Conservation (phyloP, 257 asterid genomes). For the Rauvolfia tetraphylla region DNA sequence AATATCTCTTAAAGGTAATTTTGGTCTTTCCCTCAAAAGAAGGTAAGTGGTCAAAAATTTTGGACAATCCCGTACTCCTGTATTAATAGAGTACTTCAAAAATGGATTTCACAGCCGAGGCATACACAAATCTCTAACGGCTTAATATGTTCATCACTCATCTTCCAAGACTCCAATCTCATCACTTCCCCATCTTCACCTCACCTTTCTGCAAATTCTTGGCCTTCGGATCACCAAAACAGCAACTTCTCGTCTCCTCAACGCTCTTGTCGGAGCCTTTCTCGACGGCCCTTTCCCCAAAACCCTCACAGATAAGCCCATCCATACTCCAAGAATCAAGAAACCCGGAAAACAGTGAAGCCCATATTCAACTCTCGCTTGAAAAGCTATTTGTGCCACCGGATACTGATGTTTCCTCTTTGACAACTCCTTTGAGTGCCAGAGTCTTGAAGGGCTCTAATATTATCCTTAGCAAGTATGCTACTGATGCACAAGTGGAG, state of each 20-base stretch:
- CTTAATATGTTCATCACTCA: constrained; percentile 28
- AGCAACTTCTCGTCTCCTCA: constrained; percentile 6
- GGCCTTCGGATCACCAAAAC: constrained; percentile 5
- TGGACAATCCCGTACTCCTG: no score
- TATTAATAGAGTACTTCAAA: neutral
- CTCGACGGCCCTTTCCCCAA: constrained; percentile 18
- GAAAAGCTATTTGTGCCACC: constrained; percentile 83
- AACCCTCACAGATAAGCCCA: constrained; percentile 10
- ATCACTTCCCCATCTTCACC: constrained; percentile 18
- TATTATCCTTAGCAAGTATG: constrained; percentile 82
- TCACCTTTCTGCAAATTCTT: constrained; percentile 18
- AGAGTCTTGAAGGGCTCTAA: constrained; percentile 86
- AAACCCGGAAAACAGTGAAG: constrained; percentile 15
- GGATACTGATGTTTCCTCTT: constrained; percentile 55
- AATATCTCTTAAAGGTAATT: no score
- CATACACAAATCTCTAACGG: no score
- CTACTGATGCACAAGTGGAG: constrained; percentile 59
- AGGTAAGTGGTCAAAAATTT: no score
- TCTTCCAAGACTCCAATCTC: constrained; percentile 29
- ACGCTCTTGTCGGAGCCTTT: constrained; percentile 32
- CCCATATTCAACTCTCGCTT: constrained; percentile 40
- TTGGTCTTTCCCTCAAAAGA: no score
- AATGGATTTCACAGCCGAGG: neutral
- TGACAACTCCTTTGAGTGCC: constrained; percentile 40
- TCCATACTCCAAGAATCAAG: constrained; percentile 23